phyloP scores from a whole-genome alignment of 495 filamentous ascomycete genomes.

The Penicillium turbatum region DNA sequence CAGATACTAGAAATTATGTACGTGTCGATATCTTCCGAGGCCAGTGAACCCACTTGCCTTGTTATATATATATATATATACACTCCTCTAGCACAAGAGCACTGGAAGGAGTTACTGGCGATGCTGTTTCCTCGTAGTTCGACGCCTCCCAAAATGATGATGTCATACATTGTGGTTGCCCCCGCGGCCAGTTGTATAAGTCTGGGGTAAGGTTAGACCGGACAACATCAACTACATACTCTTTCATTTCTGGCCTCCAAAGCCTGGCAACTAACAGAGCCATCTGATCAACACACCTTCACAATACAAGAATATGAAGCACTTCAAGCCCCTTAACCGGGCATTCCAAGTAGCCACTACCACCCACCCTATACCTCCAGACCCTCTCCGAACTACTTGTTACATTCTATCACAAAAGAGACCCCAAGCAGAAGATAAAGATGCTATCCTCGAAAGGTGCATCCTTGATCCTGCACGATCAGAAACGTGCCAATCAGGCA shows the following conservation, averaged over 20 bases:
- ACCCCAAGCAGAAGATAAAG: background rate
- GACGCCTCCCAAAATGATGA: constrained; percentile 1
- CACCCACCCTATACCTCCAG: background rate
- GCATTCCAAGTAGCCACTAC: background rate
- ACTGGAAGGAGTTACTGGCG: background rate
- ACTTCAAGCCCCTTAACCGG: background rate
- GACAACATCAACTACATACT: too few species aligned
- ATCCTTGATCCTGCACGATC: constrained; percentile 23
- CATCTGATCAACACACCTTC: background rate
- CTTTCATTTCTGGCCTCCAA: background rate
- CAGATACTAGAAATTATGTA: too few species aligned
- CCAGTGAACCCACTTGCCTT: too few species aligned
- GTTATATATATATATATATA: too few species aligned
- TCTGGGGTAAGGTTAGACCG: background rate
- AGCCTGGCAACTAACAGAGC: background rate
- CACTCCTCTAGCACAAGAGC: too few species aligned
- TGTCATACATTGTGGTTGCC: background rate
- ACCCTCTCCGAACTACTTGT: background rate
- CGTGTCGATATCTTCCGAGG: too few species aligned
- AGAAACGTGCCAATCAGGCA: constrained; percentile 28
- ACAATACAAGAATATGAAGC: background rate
- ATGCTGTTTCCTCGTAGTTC: background rate
- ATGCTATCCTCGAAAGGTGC: constrained; percentile 18
- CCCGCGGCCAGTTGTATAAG: background rate
- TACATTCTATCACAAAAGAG: background rate